Conservation (phyloP, 1,139 yeast genomes). For the Suhomyces terraborum region DNA sequence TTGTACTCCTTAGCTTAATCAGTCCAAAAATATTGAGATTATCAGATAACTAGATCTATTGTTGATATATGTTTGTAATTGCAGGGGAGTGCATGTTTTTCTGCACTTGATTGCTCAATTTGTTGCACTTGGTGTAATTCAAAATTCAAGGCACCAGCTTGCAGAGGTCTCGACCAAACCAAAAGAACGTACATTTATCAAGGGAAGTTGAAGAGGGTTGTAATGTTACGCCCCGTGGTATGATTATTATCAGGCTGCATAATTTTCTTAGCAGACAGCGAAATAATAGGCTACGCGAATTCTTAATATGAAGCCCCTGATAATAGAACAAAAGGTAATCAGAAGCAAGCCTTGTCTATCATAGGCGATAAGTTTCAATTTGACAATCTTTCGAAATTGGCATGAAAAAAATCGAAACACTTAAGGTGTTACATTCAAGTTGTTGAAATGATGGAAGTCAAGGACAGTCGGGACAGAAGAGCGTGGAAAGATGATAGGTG, state of each 20-base stretch:
- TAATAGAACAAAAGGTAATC: not conserved
- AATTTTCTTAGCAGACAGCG: not conserved
- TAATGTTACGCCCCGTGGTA: constrained; percentile 4
- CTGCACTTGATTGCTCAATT: not conserved
- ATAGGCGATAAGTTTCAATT: not conserved
- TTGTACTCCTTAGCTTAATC: no score
- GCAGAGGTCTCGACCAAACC: constrained; percentile 9
- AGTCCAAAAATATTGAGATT: no score
- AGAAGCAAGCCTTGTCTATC: not conserved
- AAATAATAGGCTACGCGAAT: constrained; percentile 3
- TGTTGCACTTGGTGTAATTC: not conserved
- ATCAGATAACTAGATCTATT: not conserved
- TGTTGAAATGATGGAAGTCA: no score
- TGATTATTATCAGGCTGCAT: constrained; percentile 1
- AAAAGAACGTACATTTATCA: not conserved
- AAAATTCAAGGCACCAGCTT: constrained; percentile 3
- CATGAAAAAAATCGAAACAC: no score
- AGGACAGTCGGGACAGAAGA: not conserved
- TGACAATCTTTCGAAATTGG: not conserved
- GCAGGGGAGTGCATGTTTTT: not conserved
- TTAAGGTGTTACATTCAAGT: no score
- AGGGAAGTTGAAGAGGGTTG: constrained; percentile 7
- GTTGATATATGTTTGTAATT: not conserved
- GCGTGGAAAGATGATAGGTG: not conserved
- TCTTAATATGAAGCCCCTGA: constrained; percentile 3